A percentile compares a stretch with the other conserved stretches of the same genome.
phyloP scores from a whole-genome alignment of 768 basidiomycete genomes.

The Royoungia palumana region DNA sequence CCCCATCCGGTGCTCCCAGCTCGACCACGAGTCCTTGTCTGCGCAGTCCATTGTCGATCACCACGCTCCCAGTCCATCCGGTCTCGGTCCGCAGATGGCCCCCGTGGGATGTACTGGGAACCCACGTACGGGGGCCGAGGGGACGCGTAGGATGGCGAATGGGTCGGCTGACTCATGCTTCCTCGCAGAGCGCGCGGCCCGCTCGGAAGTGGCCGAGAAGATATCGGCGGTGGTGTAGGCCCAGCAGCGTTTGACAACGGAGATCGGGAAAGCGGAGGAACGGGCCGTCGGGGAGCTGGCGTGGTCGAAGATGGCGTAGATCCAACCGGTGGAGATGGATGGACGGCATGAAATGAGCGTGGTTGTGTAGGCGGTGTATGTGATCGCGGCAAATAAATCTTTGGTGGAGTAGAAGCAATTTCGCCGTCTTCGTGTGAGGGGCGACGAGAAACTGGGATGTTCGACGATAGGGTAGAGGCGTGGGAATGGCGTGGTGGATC shows the following conservation, averaged over 20 bases:
- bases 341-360: slow-evolving; percentile 39
- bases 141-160: slow-evolving; percentile 17
- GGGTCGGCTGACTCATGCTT: slow-evolving; percentile 21
- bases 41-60: slow-evolving; percentile 34
- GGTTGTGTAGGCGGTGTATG: slow-evolving; percentile 48
- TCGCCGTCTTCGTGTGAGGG: slow-evolving; percentile 53
- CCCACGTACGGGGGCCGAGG: slow-evolving; percentile 22
- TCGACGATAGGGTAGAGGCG: slow-evolving; percentile 5
- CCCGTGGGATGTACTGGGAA: slow-evolving; percentile 43
- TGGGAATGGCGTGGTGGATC: neutral
- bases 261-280: slow-evolving; percentile 31
- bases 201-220: slow-evolving; percentile 36
- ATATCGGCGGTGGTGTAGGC: slow-evolving; percentile 19
- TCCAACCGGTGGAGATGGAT: slow-evolving; percentile 24
- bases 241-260: slow-evolving; percentile 21
- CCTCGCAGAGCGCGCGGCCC: slow-evolving; percentile 40
- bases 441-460: slow-evolving; percentile 21
- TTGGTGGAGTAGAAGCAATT: slow-evolving; percentile 39
- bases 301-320: slow-evolving; percentile 22
- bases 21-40: slow-evolving; percentile 30
- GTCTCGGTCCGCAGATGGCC: slow-evolving; percentile 52
- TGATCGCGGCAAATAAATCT: slow-evolving; percentile 36
- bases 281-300: slow-evolving; percentile 28
- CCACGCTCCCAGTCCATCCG: slow-evolving; percentile 44
- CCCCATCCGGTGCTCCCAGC: slow-evolving; percentile 38